Evolutionary conservation across 306 rosid genomes (phyloP).

Genomic region (Luffa aegyptiaca): DNA sequence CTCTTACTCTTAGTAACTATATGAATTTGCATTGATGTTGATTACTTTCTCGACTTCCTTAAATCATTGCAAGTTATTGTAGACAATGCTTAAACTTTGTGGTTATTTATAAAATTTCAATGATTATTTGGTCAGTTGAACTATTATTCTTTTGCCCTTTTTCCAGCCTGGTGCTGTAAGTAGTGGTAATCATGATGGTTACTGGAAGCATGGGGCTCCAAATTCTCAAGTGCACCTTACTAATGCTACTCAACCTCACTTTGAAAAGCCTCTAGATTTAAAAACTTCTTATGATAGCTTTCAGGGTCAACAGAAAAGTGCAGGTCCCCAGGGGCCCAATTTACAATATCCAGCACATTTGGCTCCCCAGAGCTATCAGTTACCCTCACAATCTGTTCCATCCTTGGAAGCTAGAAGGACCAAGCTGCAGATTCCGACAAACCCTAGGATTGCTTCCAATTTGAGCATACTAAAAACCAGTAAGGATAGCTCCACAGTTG

Average conservation of each 20-base stretch:
- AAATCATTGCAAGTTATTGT: background rate
- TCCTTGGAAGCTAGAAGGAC: conserved; percentile 57
- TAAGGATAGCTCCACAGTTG: conserved; percentile 46
- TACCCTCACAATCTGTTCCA: conserved; percentile 41
- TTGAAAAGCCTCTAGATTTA: conserved; percentile 77
- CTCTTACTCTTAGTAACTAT: background rate
- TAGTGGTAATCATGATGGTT: conserved; percentile 73
- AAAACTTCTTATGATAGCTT: conserved; percentile 78
- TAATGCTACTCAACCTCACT: conserved; percentile 61
- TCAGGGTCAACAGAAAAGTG: conserved; percentile 73
- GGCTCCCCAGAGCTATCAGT: conserved; percentile 36
- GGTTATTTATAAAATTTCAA: conserved; percentile 15
- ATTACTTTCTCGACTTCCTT: background rate
- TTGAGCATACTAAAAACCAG: conserved; percentile 52
- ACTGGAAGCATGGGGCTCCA: conserved; percentile 78
- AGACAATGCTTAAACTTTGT: background rate
- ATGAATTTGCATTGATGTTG: background rate
- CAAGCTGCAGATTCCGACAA: conserved; percentile 91
- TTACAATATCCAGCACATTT: conserved; percentile 53
- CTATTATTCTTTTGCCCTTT: conserved; percentile 28
- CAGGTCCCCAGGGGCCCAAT: conserved; percentile 44
- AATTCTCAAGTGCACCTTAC: conserved; percentile 59
- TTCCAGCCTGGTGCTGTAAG: conserved; percentile 76
- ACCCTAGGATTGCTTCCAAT: conserved; percentile 89
- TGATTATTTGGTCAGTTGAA: conserved; percentile 17